Percentiles rank a stretch among this genome's conserved stretches.
These are phyloP conservation scores for Eutrema heterophyllum DNA, from an alignment of 345 rosid species.

Conservation along the genomic window DNA sequence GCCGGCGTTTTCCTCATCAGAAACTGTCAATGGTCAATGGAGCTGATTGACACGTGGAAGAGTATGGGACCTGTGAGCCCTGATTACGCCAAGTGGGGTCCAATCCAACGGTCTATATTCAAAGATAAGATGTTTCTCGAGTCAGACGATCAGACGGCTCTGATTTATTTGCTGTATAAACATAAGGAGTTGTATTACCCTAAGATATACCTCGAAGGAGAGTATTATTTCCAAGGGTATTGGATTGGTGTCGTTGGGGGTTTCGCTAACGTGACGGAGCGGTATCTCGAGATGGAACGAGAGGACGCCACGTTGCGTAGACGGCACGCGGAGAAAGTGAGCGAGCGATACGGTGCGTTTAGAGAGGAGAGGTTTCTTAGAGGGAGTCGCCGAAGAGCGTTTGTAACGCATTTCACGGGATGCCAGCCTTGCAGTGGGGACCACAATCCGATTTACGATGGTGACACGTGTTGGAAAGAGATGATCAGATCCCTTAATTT, in stretches of 20 bases:
- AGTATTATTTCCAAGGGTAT: constrained; percentile 65
- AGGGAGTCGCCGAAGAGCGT: constrained; percentile 61
- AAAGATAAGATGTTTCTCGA: constrained; percentile 75
- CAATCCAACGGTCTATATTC: constrained; percentile 54
- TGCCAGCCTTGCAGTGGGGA: constrained; percentile 93
- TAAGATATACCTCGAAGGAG: constrained; percentile 63
- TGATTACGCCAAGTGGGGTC: constrained; percentile 66
- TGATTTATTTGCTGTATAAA: constrained; percentile 52
- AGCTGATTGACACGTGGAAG: constrained; percentile 74
- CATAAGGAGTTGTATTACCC: constrained; percentile 48
- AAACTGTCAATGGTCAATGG: constrained; percentile 98
- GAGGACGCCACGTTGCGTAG: constrained; percentile 39
- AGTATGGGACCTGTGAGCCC: constrained; percentile 61
- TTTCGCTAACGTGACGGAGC: constrained; percentile 56
- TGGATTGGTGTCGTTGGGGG: constrained; percentile 54
- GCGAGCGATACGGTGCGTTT: constrained; percentile 58
- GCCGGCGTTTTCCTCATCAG: constrained; percentile 83
- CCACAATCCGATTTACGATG: constrained; percentile 56
- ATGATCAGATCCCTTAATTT: constrained; percentile 83
- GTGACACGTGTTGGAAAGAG: constrained; percentile 71
- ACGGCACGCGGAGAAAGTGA: constrained; percentile 83
- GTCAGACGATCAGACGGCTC: constrained; percentile 88
- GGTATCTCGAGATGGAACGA: constrained; percentile 50
- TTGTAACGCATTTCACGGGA: constrained; percentile 88
- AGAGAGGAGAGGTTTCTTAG: constrained; percentile 51